Evolutionary conservation across 805 yeast species (phyloP), one percentile per base, ranked within the genome.

Genomic region (Saccharomycopsis fibuligera): DNA sequence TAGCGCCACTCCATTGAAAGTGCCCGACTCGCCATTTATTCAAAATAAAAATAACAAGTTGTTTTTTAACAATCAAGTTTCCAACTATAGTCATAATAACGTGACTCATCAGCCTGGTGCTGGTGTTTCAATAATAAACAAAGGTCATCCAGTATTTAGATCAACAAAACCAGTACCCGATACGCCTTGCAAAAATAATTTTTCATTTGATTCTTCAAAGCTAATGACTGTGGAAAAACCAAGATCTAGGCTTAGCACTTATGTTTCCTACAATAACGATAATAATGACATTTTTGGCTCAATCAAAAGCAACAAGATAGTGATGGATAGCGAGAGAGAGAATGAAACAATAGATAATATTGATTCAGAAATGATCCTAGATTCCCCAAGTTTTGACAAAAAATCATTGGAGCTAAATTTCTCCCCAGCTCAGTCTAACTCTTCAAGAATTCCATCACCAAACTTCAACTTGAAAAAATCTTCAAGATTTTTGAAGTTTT

Each of bases 331-430:
- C 36, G 43, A 35, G 4, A 44, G 36, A 35, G 36, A 44, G 17
- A 25, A 35, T 2, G n/a, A 14, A 39, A n/a, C 16, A 8, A 16
- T 9, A 9, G 40, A 36, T 36, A 16, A 29, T 17, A 30, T 5
- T 24, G 43, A 45, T 30, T 31, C 33, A 10, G 49, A 44, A 6
- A 44, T 48, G 49, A 33, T 44, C 3, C 14, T 48, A 16, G 52
- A 48, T 35, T 48, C 52, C 4, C 52, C 52, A 10, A 48, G 40
- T n/a, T 48, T 48, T 25, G 52, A 48, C 35, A 37, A 30, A 35
- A 44, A 30, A 27, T 38, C 39, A 14, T 17, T 48, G 3, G 52
- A 48, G 2, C 33, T 48, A 29, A 22, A 39, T n/a, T 49, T 49
- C 30, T n/a, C 39, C 21, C 47, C 52, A 9, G 23, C 31, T 37